Evolutionary conservation across 2,329 filamentous ascomycete genomes (phyloP).

Genomic region (Ophiostoma perfectum): DNA sequence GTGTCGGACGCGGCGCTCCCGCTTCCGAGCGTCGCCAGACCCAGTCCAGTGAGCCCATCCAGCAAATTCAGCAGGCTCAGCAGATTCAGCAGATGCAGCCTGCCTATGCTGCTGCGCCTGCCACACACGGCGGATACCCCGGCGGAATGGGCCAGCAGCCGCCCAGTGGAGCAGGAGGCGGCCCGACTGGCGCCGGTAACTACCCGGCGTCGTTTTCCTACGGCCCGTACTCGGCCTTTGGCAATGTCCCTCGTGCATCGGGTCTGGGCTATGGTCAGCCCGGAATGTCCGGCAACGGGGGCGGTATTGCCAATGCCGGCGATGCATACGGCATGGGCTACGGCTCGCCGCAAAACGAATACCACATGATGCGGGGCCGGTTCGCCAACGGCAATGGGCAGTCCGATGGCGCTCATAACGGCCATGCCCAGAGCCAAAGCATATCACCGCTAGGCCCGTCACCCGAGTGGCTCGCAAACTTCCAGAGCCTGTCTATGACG

Average conservation of each 20-base stretch:
- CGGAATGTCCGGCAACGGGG: background rate
- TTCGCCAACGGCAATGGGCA: slow-evolving; percentile 38
- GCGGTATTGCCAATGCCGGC: slow-evolving; percentile 28
- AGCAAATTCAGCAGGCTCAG: slow-evolving; percentile 17
- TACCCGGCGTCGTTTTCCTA: slow-evolving; percentile 34
- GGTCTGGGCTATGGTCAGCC: slow-evolving; percentile 36
- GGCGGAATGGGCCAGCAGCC: background rate
- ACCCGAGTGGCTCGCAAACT: slow-evolving; percentile 57
- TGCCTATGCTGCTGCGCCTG: background rate
- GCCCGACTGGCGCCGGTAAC: background rate
- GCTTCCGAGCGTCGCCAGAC: slow-evolving; percentile 44
- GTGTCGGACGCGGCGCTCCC: slow-evolving; percentile 45
- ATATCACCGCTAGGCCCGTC: slow-evolving; percentile 28
- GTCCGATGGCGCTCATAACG: slow-evolving; percentile 31
- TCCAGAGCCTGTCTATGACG: slow-evolving; percentile 64
- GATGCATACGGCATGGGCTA: slow-evolving; percentile 42
- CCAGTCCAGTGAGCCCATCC: slow-evolving; percentile 15
- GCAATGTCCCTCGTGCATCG: slow-evolving; percentile 36
- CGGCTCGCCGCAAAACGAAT: slow-evolving; percentile 37
- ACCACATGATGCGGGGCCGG: slow-evolving; percentile 44
- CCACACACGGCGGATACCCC: background rate
- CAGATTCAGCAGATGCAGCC: slow-evolving; percentile 18
- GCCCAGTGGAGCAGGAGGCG: background rate
- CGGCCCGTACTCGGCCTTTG: slow-evolving; percentile 42
- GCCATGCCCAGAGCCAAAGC: slow-evolving; percentile 36